phyloP scores from a whole-genome alignment of 257 asterid species.

The Penstemon newberryi region DNA sequence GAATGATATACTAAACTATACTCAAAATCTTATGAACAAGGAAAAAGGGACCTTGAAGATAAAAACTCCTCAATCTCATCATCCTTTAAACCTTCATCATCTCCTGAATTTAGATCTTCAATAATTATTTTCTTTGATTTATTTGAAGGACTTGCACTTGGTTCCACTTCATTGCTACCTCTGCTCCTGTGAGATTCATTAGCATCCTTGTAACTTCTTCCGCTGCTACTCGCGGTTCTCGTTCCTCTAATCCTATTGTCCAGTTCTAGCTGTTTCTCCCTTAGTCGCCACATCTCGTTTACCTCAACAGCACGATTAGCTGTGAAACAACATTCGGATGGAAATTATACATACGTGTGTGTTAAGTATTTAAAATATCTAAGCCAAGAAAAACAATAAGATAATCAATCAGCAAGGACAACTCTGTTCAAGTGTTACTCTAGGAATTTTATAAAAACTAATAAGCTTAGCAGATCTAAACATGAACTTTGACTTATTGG shows the following conservation, averaged over 20 bases:
- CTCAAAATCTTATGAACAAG: not conserved
- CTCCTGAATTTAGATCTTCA: conserved; percentile 35
- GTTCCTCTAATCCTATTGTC: conserved; percentile 54
- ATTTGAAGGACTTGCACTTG: conserved; percentile 38
- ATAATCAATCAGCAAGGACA: not conserved
- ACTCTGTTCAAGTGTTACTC: not conserved
- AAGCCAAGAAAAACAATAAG: too few species aligned
- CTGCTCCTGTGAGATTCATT: conserved; percentile 40
- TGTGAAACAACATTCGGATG: conserved; percentile 34
- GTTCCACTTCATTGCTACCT: conserved; percentile 40
- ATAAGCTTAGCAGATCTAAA: not conserved
- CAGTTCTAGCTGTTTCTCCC: conserved; percentile 84
- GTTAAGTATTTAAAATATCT: too few species aligned
- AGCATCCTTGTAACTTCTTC: conserved; percentile 31
- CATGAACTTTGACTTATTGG: not conserved
- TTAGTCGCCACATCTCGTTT: conserved; percentile 84
- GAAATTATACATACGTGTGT: not conserved
- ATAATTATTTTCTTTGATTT: conserved; percentile 44
- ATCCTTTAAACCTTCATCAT: conserved; percentile 70
- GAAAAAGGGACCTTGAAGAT: conserved; percentile 61
- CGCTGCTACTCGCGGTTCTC: conserved; percentile 36
- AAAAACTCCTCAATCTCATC: conserved; percentile 75
- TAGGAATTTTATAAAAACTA: conserved; percentile 1
- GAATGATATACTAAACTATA: not conserved
- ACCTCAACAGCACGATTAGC: conserved; percentile 93